Percentiles rank a stretch among this genome's conserved stretches.
phyloP scores from a whole-genome alignment of 192 early-diverging fungal species.

The Rhizophagus sp. region DNA sequence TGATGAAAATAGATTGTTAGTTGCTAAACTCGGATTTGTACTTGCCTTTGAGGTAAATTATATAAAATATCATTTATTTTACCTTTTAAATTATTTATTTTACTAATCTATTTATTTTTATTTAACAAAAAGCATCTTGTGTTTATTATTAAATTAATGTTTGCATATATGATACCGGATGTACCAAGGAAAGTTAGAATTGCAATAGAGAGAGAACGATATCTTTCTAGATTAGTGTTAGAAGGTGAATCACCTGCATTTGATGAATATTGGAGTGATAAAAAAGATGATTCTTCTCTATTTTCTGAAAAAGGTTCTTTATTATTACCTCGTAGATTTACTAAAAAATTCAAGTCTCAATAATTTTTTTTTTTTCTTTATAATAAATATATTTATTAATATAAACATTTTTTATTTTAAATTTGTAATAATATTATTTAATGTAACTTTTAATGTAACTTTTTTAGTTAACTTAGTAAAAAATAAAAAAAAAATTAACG shows the following conservation, averaged over 20 bases:
- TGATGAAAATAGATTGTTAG: background rate
- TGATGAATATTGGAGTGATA: background rate
- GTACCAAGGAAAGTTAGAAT: conserved; percentile 36
- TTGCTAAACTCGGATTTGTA: conserved; percentile 38
- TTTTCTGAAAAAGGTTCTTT: background rate
- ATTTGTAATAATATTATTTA: too few relatives aligned
- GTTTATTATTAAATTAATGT: conserved; percentile 38
- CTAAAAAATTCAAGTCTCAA: background rate
- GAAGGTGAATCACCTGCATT: background rate
- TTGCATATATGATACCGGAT: conserved; percentile 43
- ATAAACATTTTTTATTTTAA: too few relatives aligned
- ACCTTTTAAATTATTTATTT: background rate
- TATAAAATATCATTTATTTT: background rate
- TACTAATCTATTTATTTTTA: background rate
- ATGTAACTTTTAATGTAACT: too few relatives aligned
- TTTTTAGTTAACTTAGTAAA: too few relatives aligned
- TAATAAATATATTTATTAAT: too few relatives aligned
- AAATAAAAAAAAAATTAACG: too few relatives aligned
- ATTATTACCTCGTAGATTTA: background rate
- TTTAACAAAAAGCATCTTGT: conserved; percentile 40
- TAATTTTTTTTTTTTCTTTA: background rate
- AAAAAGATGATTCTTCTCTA: background rate
- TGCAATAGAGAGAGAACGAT: conserved; percentile 46
- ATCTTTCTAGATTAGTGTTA: conserved; percentile 11
- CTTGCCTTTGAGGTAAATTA: conserved; percentile 45